Percentiles rank a stretch among this genome's conserved stretches.
These are phyloP conservation scores for Candida hispaniensis DNA, from an alignment of 805 yeast species.

Conservation along the genomic window DNA sequence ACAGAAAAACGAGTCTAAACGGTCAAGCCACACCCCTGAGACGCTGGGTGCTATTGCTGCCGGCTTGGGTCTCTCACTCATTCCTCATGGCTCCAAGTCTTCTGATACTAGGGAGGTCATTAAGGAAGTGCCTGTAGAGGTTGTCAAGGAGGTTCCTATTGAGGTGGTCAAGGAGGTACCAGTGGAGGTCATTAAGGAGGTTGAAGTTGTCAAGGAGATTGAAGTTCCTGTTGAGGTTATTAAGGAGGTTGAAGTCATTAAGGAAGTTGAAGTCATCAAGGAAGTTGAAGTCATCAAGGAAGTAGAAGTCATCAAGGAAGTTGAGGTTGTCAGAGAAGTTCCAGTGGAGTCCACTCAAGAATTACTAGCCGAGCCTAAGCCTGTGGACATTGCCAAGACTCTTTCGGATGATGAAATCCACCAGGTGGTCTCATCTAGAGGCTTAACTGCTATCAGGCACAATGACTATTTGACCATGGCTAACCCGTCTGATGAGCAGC, in stretches of 20 bases:
- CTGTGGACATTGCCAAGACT: not conserved
- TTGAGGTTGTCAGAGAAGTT: constrained; percentile 12
- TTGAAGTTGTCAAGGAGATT: constrained; percentile 13
- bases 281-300: constrained; percentile 14
- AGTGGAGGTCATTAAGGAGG: constrained; percentile 3
- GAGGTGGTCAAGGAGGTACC: not conserved
- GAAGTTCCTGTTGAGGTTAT: constrained; percentile 3
- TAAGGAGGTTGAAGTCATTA: constrained; percentile 13
- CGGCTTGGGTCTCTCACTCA: constrained; percentile 9
- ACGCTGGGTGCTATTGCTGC: constrained; percentile 8
- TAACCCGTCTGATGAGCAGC: constrained; percentile 11
- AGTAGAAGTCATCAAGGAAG: constrained; percentile 10
- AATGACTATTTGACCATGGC: constrained; percentile 14
- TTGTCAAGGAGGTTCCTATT: constrained; percentile 12
- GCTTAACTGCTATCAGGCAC: constrained; percentile 14
- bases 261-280: constrained; percentile 12
- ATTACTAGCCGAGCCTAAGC: constrained; percentile 6
- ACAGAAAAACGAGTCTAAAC: constrained; percentile 1
- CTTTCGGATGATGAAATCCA: constrained; percentile 12
- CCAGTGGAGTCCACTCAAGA: constrained; percentile 6
- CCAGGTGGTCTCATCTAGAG: no score
- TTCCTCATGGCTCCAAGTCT: constrained; percentile 3
- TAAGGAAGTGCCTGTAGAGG: constrained; percentile 9
- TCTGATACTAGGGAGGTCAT: not conserved
- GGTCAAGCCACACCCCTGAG: constrained; percentile 5